Conservation (phyloP, 495 filamentous ascomycete species). For the Podospora pseudopauciseta region DNA sequence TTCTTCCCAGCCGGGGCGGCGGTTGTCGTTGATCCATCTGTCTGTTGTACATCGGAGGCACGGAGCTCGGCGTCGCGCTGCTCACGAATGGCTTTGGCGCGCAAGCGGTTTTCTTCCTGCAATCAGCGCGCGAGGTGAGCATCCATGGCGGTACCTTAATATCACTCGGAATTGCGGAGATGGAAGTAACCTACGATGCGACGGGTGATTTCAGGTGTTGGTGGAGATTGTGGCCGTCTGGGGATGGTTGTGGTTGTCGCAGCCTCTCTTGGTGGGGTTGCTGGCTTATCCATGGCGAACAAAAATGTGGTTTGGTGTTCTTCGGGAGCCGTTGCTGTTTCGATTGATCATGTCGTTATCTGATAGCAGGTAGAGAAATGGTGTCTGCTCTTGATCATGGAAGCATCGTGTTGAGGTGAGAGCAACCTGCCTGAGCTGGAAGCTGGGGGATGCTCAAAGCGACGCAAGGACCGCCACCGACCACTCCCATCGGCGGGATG, state of each 20-base stretch:
- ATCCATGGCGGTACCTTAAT: background rate
- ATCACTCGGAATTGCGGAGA: background rate
- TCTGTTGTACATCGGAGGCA: constrained; percentile 27
- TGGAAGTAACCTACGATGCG: constrained; percentile 53
- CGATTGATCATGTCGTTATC: too few species aligned
- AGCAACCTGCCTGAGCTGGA: too few species aligned
- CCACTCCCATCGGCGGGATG: too few species aligned
- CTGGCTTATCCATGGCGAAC: constrained; percentile 46
- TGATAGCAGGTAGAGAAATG: background rate
- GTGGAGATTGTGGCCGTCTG: constrained; percentile 48
- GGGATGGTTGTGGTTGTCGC: constrained; percentile 24
- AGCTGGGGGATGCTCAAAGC: too few species aligned
- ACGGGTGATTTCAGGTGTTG: constrained; percentile 72
- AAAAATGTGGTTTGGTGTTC: background rate
- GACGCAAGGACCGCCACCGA: too few species aligned
- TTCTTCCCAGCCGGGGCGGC: constrained; percentile 40
- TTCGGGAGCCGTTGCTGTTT: too few species aligned
- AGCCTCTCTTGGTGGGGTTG: constrained; percentile 57
- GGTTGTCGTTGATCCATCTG: constrained; percentile 36
- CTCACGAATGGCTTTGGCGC: constrained; percentile 83
- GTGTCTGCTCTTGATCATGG: too few species aligned
- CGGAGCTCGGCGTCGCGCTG: constrained; percentile 57
- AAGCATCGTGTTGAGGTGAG: too few species aligned
- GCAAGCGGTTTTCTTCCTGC: constrained; percentile 86
- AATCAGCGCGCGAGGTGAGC: background rate